Conservation (phyloP, 331 rosid species). For the Acacia concinna region DNA sequence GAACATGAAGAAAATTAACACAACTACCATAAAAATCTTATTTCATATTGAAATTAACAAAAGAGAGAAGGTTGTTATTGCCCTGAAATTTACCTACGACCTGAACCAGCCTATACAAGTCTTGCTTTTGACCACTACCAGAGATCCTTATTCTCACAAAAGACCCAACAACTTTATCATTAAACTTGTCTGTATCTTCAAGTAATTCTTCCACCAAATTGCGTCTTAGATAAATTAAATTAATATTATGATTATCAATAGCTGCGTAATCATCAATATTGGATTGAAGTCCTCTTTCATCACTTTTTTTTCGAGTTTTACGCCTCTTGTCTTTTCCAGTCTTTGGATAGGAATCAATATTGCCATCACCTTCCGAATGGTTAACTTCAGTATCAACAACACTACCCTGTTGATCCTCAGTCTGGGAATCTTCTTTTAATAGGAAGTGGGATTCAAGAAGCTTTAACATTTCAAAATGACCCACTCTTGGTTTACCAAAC, state of each 20-base stretch:
- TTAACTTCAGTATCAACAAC: conserved; percentile 80
- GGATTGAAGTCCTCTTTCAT: conserved; percentile 71
- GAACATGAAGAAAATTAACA: conserved; percentile 40
- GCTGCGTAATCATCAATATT: conserved; percentile 96
- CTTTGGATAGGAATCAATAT: conserved; percentile 51
- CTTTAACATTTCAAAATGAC: conserved; percentile 99
- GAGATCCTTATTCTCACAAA: conserved; percentile 98
- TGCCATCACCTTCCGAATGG: conserved; percentile 83
- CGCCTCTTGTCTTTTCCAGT: conserved; percentile 80
- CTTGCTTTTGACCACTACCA: conserved; percentile 96
- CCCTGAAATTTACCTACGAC: conserved; percentile 70
- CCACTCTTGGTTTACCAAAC: conserved; percentile 97
- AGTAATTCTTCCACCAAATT: conserved; percentile 86
- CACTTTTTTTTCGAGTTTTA: conserved; percentile 73
- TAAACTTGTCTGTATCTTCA: conserved; percentile 75
- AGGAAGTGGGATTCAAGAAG: conserved; percentile 97
- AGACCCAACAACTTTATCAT: conserved; percentile 74
- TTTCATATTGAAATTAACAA: conserved; percentile 13
- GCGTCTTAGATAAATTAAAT: conserved; percentile 83
- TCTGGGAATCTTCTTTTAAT: conserved; percentile 75
- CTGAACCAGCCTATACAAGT: conserved; percentile 98
- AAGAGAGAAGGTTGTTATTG: conserved; percentile 16
- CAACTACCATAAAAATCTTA: not conserved
- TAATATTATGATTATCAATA: conserved; percentile 85
- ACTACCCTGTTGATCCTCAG: conserved; percentile 83